Percentiles rank a stretch among this genome's conserved stretches.
These are phyloP conservation scores for Nakaseomyces uthaithaninus DNA, from an alignment of 1,139 yeast species.

Conservation along the genomic window DNA sequence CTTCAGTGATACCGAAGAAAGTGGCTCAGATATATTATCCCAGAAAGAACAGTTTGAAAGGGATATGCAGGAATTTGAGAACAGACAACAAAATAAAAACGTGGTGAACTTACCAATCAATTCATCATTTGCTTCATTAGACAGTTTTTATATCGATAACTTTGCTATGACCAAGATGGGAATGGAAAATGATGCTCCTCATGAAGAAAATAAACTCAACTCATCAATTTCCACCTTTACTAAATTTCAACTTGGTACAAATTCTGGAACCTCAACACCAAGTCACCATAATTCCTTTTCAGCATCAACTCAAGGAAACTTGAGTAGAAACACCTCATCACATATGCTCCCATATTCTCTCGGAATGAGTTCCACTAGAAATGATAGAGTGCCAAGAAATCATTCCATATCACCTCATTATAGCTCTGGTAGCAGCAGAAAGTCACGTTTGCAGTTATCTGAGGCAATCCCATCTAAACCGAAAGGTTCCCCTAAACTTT, in stretches of 20 bases:
- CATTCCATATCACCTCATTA: slow-evolving; percentile 4
- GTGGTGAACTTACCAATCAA: slow-evolving; percentile 52
- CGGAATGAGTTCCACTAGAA: slow-evolving; percentile 11
- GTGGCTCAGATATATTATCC: slow-evolving; percentile 5
- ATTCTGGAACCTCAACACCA: slow-evolving; percentile 8
- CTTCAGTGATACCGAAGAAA: slow-evolving; percentile 8
- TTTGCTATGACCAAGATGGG: slow-evolving; percentile 30
- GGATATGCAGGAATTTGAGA: slow-evolving; percentile 28
- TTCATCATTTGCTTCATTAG: slow-evolving; percentile 71
- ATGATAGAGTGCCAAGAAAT: slow-evolving; percentile 9
- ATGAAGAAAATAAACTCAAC: slow-evolving; percentile 7
- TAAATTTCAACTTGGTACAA: slow-evolving; percentile 6
- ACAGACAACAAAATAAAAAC: slow-evolving; percentile 33
- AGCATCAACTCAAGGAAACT: not conserved
- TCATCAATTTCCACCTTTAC: slow-evolving; percentile 8
- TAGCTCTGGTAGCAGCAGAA: slow-evolving; percentile 1
- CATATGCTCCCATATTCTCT: slow-evolving; percentile 2
- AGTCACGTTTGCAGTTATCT: slow-evolving; percentile 1
- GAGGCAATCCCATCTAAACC: slow-evolving; percentile 1
- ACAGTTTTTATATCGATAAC: slow-evolving; percentile 58
- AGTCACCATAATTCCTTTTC: slow-evolving; percentile 1
- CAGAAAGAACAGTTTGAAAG: slow-evolving; percentile 24
- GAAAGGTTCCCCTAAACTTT: not conserved
- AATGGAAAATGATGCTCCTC: slow-evolving; percentile 7
- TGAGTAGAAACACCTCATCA: slow-evolving; percentile 9